Conservation (phyloP, 345 rosid genomes). For the Brassica carinata region DNA sequence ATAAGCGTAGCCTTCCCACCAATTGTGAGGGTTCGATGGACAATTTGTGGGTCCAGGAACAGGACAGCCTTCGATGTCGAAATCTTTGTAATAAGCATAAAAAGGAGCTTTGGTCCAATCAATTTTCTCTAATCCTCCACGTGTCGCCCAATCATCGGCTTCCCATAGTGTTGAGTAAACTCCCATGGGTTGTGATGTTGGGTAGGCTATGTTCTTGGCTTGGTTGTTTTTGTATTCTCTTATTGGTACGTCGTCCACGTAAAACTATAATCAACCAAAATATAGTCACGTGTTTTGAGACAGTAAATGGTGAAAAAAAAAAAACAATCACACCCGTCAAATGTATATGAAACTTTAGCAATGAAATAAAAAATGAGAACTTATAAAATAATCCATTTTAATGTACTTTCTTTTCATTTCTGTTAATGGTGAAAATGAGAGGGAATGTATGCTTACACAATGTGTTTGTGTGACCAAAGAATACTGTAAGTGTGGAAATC, state of each 20-base stretch:
- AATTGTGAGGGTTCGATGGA: constrained; percentile 58
- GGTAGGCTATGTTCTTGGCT: constrained; percentile 66
- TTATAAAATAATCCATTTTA: neutral
- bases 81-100: constrained; percentile 78
- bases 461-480: constrained; percentile 72
- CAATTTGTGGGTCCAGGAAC: constrained; percentile 78
- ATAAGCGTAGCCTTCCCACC: constrained; percentile 80
- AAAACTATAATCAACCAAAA: constrained; percentile 51
- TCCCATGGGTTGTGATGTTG: constrained; percentile 79
- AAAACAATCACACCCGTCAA: neutral
- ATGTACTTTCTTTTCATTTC: neutral
- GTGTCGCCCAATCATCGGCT: constrained; percentile 98
- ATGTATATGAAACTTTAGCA: neutral
- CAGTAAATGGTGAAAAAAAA: neutral
- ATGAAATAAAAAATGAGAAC: neutral
- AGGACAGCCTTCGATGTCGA: constrained; percentile 86
- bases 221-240: constrained; percentile 88
- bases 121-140: constrained; percentile 92
- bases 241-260: constrained; percentile 77
- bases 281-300: neutral
- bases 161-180: constrained; percentile 94
- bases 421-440: neutral
- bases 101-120: constrained; percentile 93
- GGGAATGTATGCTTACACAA: constrained; percentile 74
- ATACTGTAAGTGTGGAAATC: constrained; percentile 75